Base-by-base conservation (phyloP, 345 rosid species). In the Isatis tinctoria region DNA sequence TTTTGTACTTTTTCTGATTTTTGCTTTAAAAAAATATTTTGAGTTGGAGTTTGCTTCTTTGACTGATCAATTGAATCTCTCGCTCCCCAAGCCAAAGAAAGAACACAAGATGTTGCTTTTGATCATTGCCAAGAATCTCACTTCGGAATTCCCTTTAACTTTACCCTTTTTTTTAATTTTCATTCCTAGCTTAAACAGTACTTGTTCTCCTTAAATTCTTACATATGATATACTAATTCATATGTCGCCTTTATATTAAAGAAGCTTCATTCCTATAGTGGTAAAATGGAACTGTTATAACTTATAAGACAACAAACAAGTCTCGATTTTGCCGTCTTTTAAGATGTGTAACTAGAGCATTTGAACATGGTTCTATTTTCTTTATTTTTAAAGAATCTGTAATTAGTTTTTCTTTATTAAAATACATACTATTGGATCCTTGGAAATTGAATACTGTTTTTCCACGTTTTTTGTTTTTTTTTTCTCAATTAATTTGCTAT, bases 61-160 rank as follows among this genome's bases (percentile, higher is more conserved):
- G 82, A 78, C 82, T 73, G 78, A 78, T 73, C 70, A 73, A 74
- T 60, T 66, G 74, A 62, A 73, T 74, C 74, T 73, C 66, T 73
- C 78, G 33, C 10, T 73, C 65, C 74, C 70, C 70, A 78, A 68
- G 71, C 82, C 71, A 68, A 78, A 63, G 65, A 68, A 74, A 78
- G 74, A 68, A 73, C 78, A 60, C 67, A 74, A 53, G 17, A 68
- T 74, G 74, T 78, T 78, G 82, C 81, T 72, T 78, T 78, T 78
- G 75, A 73, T 78, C 78, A 78, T 74, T 74, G 78, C 75, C 36
- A 73, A 78, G 82, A 73, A 78, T 74, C 75, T 78, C 74, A 78
- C 67, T 78, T 73, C 67, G 1, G 13, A 63, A 51, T 63, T 77
- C 66, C 16, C 74, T 78, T 78, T 78, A 56, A 32, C 78, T 78